Percentiles rank a stretch among this genome's conserved stretches.
Conservation (phyloP, 495 filamentous ascomycete genomes). For the Penicillium macrosclerotiorum region DNA sequence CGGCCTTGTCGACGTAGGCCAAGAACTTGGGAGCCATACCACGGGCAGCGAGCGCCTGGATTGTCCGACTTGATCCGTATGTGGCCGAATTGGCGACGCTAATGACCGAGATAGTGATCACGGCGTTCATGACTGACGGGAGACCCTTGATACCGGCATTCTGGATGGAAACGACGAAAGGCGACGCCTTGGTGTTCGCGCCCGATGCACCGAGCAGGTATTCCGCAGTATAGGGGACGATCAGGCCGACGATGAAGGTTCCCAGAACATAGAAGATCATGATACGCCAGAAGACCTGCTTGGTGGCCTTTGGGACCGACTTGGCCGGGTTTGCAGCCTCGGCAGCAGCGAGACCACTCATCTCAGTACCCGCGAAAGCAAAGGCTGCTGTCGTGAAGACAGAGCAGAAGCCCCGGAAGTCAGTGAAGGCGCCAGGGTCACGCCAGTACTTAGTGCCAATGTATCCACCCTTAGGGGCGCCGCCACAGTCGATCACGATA, state of each 20-base stretch:
- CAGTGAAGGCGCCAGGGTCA: conserved; percentile 67
- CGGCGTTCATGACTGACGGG: conserved; percentile 70
- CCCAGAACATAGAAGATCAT: conserved; percentile 71
- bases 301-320: conserved; percentile 62
- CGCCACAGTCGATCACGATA: conserved; percentile 68
- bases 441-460: conserved; percentile 63
- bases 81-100: conserved; percentile 63
- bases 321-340: conserved; percentile 65
- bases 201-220: conserved; percentile 45
- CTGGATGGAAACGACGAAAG: conserved; percentile 71
- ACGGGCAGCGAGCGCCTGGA: conserved; percentile 56
- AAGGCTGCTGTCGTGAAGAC: conserved; percentile 76
- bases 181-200: conserved; percentile 57
- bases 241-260: conserved; percentile 70
- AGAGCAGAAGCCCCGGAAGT: conserved; percentile 69
- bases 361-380: conserved; percentile 69
- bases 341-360: conserved; percentile 71
- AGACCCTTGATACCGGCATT: conserved; percentile 64
- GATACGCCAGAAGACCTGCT: conserved; percentile 78
- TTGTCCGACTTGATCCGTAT: conserved; percentile 61
- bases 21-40: conserved; percentile 59
- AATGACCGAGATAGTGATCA: conserved; percentile 70
- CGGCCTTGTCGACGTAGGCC: conserved; percentile 55
- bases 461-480: conserved; percentile 54
- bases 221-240: conserved; percentile 55